phyloP scores from a whole-genome alignment of 495 filamentous ascomycete species.

The Neurospora cerealis region DNA sequence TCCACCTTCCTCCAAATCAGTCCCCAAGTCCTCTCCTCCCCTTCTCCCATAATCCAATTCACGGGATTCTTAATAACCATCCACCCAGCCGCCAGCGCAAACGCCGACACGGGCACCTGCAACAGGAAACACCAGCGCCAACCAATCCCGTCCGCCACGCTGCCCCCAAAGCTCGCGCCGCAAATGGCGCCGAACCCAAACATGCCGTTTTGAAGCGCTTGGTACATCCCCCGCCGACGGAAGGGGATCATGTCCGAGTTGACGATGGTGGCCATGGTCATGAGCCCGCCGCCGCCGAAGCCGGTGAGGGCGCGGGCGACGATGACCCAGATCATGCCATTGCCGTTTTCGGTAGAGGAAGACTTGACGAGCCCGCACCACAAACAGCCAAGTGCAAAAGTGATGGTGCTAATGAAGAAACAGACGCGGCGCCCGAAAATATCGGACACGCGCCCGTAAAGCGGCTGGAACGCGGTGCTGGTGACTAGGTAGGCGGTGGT shows the following conservation, averaged over 20 bases:
- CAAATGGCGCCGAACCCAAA: conserved; percentile 46
- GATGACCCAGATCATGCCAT: conserved; percentile 31
- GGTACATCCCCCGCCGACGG: conserved; percentile 53
- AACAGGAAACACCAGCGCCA: conserved; percentile 42
- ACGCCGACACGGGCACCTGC: conserved; percentile 43
- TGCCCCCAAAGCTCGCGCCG: conserved; percentile 39
- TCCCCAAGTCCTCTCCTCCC: conserved; percentile 11
- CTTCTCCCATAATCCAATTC: not conserved
- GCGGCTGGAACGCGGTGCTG: conserved; percentile 53
- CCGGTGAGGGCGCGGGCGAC: conserved; percentile 41
- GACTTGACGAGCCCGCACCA: conserved; percentile 33
- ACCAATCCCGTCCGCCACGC: conserved; percentile 38
- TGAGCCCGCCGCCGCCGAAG: conserved; percentile 50
- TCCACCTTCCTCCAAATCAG: conserved; percentile 47
- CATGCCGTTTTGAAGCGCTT: conserved; percentile 51
- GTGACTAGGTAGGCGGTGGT: conserved; percentile 69
- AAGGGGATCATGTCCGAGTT: conserved; percentile 60
- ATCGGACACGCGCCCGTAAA: conserved; percentile 38
- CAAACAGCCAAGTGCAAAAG: conserved; percentile 36
- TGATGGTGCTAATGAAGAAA: conserved; percentile 38
- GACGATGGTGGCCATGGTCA: conserved; percentile 57
- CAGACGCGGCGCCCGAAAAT: conserved; percentile 44
- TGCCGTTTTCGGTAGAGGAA: not conserved
- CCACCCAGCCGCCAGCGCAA: conserved; percentile 44
- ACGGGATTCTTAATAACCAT: conserved; percentile 40